These are phyloP conservation scores for Carex pumila DNA, from an alignment of 176 grass and related monocot species.

Conservation along the genomic window DNA sequence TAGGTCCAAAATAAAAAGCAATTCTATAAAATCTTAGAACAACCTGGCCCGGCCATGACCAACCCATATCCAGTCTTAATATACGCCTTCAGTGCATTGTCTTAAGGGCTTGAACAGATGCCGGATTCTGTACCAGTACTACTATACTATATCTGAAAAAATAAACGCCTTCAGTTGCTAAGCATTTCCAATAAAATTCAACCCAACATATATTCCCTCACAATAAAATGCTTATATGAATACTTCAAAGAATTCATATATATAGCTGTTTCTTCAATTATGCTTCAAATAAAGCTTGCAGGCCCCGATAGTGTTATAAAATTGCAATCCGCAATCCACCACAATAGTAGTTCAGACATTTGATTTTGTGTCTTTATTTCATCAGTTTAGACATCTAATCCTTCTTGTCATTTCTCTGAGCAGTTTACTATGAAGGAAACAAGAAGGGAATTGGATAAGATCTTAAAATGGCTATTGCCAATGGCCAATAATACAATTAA, in stretches of 20 bases:
- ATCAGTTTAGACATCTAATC: neutral
- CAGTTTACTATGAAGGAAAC: slow-evolving; percentile 37
- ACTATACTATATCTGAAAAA: neutral
- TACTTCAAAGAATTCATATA: neutral
- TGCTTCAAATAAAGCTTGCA: neutral
- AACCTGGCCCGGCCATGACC: neutral
- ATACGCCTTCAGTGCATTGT: neutral
- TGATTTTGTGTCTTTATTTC: neutral
- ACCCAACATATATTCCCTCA: neutral
- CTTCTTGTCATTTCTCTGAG: neutral
- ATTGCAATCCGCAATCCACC: neutral
- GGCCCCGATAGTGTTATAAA: no score
- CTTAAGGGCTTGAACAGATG: neutral
- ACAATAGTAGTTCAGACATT: neutral
- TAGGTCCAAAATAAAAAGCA: neutral
- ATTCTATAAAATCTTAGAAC: neutral
- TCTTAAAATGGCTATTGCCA: slow-evolving; percentile 47
- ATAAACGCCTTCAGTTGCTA: neutral
- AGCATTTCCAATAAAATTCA: neutral
- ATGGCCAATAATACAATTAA: slow-evolving; percentile 55
- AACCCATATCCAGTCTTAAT: neutral
- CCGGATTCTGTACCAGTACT: neutral
- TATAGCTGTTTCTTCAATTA: neutral
- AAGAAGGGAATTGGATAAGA: slow-evolving; percentile 39
- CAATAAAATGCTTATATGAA: neutral